Evolutionary conservation across 1,284 basidiomycete genomes (phyloP), one percentile per base, ranked within the genome.

Genomic region (Trametes polyzona): DNA sequence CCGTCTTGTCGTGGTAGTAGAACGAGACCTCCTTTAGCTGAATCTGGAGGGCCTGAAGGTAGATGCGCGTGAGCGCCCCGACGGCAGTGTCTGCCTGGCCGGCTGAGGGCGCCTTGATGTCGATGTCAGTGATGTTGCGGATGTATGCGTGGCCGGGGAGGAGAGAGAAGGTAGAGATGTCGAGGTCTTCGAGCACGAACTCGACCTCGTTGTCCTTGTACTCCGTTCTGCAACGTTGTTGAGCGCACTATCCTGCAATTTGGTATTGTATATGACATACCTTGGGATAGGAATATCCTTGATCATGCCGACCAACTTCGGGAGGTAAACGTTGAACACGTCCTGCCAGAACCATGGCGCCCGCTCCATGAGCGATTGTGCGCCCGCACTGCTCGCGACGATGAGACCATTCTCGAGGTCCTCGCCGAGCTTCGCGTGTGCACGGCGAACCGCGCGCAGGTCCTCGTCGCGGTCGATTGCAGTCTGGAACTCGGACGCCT

Each of bases 281-380:
- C 86, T 79, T 6, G 87, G 87, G 50, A 89, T 86, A 6, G 86
- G 85, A 17, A 88, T 71, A 47, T 81, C 77, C 65, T 80, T 80
- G 65, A 87, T 52, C 60, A 78, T 70, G 27, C 58, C 63, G 49
- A 86, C 66, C 1, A 81, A 24, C 10, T 78, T 77, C 6, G 86
- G 87, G 1, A 84, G 63, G 54, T 88, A 87, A 4, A 87, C 83
- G 57, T 82, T 84, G 75, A 88, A 83, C 6, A 88, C 50, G 51
- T 90, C 88, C 67, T 86, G 80, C 84, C 85, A 88, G 72, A 90
- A 80, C 87, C 87, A 89, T 1, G 83, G 79, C 3, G 80, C 79
- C 42, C 83, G 78, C 44, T 86, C 83, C 62, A 84, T 66, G 2
- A 78, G 76, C 10, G 77, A 74, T 62, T 84, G 77, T 43, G 84